Conservation (phyloP, 192 early-diverging fungal species). For the Phycomyces blakesleeanus region DNA sequence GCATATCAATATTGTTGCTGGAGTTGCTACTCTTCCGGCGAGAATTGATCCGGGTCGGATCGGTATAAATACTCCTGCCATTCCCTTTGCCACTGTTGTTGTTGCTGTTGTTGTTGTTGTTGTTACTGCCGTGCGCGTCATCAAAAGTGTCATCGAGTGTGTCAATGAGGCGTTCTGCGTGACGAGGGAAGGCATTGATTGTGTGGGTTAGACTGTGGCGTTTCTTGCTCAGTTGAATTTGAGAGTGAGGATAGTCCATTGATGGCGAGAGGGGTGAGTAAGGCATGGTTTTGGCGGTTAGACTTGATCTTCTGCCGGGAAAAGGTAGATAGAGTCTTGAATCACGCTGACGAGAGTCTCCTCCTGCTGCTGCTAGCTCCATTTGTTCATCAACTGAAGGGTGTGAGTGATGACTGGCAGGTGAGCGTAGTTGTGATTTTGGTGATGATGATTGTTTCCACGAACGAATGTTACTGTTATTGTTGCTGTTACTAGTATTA, state of each 20-base stretch:
- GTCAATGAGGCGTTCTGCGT: no score
- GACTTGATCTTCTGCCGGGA: neutral
- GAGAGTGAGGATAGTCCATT: neutral
- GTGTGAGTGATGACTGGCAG: neutral
- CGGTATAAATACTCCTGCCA: slow-evolving; percentile 5
- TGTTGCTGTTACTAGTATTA: no score
- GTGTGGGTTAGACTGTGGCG: no score
- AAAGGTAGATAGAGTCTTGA: neutral
- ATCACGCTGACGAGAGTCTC: neutral
- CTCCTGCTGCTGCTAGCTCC: no score
- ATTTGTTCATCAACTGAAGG: neutral
- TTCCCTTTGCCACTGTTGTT: no score
- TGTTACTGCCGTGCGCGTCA: no score
- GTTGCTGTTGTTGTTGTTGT: no score
- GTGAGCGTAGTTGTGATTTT: neutral
- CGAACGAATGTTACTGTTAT: no score
- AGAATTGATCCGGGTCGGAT: neutral
- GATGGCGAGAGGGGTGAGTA: neutral
- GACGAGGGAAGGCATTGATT: no score
- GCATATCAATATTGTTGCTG: slow-evolving; percentile 16
- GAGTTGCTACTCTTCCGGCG: slow-evolving; percentile 8
- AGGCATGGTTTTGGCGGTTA: neutral
- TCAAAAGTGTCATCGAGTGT: no score
- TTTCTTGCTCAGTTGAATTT: no score
- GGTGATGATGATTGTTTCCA: no score